Evolutionary conservation across 306 rosid genomes (phyloP).

Genomic region (Parietaria judaica): DNA sequence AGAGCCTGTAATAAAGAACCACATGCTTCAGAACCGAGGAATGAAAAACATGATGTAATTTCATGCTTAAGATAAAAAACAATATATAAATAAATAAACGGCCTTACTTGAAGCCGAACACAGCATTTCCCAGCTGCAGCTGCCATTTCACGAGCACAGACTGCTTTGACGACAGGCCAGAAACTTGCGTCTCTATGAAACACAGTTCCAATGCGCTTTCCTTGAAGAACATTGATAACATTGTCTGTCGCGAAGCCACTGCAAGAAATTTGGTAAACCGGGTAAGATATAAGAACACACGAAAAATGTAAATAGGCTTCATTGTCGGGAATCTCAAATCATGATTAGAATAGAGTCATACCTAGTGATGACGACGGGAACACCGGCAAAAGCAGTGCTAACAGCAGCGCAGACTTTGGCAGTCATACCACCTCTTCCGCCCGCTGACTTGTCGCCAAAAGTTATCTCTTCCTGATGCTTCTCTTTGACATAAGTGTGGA

Average conservation of each 20-base stretch:
- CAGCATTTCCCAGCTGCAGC: conserved; percentile 62
- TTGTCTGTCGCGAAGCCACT: conserved; percentile 74
- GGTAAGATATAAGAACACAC: too few species aligned
- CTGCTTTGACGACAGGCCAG: conserved; percentile 60
- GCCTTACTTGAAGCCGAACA: conserved; percentile 51
- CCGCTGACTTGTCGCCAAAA: conserved; percentile 79
- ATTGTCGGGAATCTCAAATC: not conserved
- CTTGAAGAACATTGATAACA: conserved; percentile 65
- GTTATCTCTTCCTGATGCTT: conserved; percentile 67
- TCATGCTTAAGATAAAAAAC: not conserved
- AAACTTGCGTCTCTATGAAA: conserved; percentile 81
- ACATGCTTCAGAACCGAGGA: not conserved
- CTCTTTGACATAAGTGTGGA: conserved; percentile 66
- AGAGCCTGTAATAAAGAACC: conserved; percentile 34
- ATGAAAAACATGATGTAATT: not conserved
- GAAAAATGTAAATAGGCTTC: too few species aligned
- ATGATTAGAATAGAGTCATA: conserved; percentile 15
- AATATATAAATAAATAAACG: not conserved
- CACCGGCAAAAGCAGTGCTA: conserved; percentile 58
- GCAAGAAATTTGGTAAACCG: conserved; percentile 2
- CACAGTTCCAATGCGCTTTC: conserved; percentile 72
- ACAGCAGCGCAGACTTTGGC: conserved; percentile 89
- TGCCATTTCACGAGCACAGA: conserved; percentile 72
- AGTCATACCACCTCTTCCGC: conserved; percentile 91
- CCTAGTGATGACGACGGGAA: conserved; percentile 91